Evolutionary conservation across 2,329 filamentous ascomycete genomes (phyloP).

Genomic region (Chaetomium globosum): DNA sequence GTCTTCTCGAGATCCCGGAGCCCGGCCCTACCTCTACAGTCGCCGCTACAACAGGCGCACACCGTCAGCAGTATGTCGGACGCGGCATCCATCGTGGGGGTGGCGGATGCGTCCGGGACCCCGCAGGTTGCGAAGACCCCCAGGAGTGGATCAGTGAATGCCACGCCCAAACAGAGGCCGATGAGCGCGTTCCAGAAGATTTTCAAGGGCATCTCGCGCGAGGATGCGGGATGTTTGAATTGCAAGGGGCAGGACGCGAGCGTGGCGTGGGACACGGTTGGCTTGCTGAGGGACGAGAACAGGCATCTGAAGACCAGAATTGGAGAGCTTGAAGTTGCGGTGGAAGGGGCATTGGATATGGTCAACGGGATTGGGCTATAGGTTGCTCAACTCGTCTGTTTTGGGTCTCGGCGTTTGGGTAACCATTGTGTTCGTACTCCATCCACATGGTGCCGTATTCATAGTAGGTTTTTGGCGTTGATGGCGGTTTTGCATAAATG

Average conservation of each 20-base stretch:
- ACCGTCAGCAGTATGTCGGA: conserved; percentile 19
- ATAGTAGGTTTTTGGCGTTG: not conserved
- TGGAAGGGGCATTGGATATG: conserved; percentile 63
- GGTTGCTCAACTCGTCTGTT: conserved; percentile 24
- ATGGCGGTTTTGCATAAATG: not conserved
- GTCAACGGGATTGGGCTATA: conserved; percentile 59
- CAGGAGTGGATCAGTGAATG: conserved; percentile 20
- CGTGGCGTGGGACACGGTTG: conserved; percentile 67
- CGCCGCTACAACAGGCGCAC: not conserved
- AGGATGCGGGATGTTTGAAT: conserved; percentile 51
- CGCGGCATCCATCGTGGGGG: conserved; percentile 24
- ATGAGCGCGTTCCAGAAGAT: conserved; percentile 54
- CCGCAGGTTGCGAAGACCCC: not conserved
- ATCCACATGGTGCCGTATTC: not conserved
- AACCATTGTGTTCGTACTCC: not conserved
- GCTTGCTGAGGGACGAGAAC: conserved; percentile 64
- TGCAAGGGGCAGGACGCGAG: conserved; percentile 62
- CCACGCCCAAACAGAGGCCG: conserved; percentile 42
- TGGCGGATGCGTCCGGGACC: conserved; percentile 27
- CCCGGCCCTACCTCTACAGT: conserved; percentile 48
- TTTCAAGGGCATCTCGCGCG: conserved; percentile 50
- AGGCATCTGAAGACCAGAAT: conserved; percentile 62
- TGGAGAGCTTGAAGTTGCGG: conserved; percentile 59
- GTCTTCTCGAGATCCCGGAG: conserved; percentile 64
- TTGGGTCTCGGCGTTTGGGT: not conserved